Evolutionary conservation across 2,329 filamentous ascomycete genomes (phyloP).

Genomic region (Cladorrhinum sp.): DNA sequence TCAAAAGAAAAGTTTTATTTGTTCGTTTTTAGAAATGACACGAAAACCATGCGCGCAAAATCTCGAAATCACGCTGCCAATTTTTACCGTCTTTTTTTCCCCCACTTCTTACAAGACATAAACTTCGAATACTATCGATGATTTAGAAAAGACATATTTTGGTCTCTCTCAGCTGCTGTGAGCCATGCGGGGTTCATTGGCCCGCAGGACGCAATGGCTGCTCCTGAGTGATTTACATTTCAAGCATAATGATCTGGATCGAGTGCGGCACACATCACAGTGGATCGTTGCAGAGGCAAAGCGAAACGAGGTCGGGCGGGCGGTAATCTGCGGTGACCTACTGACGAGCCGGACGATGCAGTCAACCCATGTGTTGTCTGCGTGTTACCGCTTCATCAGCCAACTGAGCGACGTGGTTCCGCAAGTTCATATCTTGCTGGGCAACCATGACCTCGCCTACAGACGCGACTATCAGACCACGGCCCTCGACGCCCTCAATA

Average conservation of each 20-base stretch:
- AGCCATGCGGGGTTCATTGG: background rate
- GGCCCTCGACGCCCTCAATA: constrained; percentile 32
- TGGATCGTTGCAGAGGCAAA: constrained; percentile 31
- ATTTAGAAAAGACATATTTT: too few relatives aligned
- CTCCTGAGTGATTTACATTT: constrained; percentile 36
- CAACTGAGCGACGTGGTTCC: constrained; percentile 29
- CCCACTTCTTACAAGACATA: too few relatives aligned
- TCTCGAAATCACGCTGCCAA: too few relatives aligned
- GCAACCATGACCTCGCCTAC: constrained; percentile 36
- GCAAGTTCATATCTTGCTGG: constrained; percentile 33
- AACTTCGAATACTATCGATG: too few relatives aligned
- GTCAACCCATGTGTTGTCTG: constrained; percentile 32
- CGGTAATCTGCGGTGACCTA: constrained; percentile 35
- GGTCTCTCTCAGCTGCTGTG: too few relatives aligned
- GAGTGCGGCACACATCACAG: constrained; percentile 29
- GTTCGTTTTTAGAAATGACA: too few relatives aligned
- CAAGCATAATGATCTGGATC: constrained; percentile 31
- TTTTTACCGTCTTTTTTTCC: too few relatives aligned
- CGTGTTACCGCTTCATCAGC: constrained; percentile 34
- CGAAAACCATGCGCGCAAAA: too few relatives aligned
- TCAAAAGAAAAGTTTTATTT: too few relatives aligned
- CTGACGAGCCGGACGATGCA: constrained; percentile 31
- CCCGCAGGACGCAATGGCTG: constrained; percentile 26
- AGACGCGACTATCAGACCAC: constrained; percentile 31
- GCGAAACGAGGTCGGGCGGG: constrained; percentile 27